Conservation (phyloP, 2,329 filamentous ascomycete species). For the Aspergillus uvarum region DNA sequence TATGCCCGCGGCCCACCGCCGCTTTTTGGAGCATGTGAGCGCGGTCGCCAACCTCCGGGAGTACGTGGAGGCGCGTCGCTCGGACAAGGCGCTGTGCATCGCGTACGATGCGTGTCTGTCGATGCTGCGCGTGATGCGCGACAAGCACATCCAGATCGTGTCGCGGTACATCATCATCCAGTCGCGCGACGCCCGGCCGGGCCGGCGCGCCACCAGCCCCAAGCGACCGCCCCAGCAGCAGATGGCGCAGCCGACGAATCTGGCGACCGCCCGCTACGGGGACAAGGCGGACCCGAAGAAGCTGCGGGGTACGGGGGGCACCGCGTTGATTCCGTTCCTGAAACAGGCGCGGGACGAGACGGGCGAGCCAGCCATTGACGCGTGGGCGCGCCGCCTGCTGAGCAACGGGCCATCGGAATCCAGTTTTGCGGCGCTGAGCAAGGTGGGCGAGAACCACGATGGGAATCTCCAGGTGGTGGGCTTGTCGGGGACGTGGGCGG, state of each 20-base stretch:
- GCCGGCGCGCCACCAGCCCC: conserved; percentile 58
- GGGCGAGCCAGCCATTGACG: conserved; percentile 79
- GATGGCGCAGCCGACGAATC: conserved; percentile 50
- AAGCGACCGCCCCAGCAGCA: conserved; percentile 23
- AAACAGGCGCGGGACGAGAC: conserved; percentile 98
- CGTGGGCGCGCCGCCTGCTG: conserved; percentile 60
- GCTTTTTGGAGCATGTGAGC: conserved; percentile 79
- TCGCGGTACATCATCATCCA: conserved; percentile 93
- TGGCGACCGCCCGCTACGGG: conserved; percentile 48
- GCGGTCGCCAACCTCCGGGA: conserved; percentile 81
- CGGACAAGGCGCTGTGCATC: conserved; percentile 66
- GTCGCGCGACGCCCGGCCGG: conserved; percentile 65
- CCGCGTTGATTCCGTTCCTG: conserved; percentile 88
- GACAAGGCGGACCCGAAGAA: conserved; percentile 51
- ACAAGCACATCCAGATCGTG: conserved; percentile 95
- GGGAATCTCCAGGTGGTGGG: conserved; percentile 63
- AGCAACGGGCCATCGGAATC: conserved; percentile 49
- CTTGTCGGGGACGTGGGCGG: conserved; percentile 82
- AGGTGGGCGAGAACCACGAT: conserved; percentile 54
- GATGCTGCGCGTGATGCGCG: conserved; percentile 74
- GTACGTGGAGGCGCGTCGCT: conserved; percentile 66
- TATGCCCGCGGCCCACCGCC: conserved; percentile 90
- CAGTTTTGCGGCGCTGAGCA: conserved; percentile 49
- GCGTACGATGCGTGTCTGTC: conserved; percentile 90
- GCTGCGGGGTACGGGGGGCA: conserved; percentile 87